phyloP scores from a whole-genome alignment of 208 protist species.

The Leishmania turanica region DNA sequence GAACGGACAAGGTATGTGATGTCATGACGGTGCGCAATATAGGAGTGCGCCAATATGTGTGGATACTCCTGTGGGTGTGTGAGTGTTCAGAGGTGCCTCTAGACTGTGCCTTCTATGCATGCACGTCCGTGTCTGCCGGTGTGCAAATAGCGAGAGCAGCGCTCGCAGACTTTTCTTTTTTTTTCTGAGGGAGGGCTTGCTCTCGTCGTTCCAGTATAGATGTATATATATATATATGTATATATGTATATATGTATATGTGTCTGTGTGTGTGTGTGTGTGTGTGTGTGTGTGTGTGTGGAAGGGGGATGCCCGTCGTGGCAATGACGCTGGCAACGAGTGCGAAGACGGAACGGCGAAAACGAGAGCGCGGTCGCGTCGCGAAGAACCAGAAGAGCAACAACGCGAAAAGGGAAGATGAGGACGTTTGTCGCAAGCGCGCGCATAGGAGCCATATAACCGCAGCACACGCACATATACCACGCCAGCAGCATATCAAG shows the following conservation, averaged over 20 bases:
- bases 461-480: neutral
- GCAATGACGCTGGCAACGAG: neutral
- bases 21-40: neutral
- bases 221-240: too few relatives aligned
- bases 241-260: too few relatives aligned
- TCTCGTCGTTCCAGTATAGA: neutral
- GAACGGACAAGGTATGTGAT: neutral
- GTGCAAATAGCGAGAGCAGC: neutral
- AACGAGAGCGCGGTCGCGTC: neutral
- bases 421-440: neutral
- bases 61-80: conserved; percentile 1
- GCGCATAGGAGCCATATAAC: neutral
- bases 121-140: neutral
- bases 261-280: neutral
- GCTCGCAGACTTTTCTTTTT: neutral
- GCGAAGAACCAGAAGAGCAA: neutral
- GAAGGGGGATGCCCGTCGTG: too few relatives aligned
- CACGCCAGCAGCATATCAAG: neutral
- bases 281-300: neutral
- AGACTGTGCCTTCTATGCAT: neutral
- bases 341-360: neutral
- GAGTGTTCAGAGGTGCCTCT: neutral
- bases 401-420: neutral
- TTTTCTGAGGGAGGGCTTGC: neutral
- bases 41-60: neutral